phyloP scores from a whole-genome alignment of 805 yeast species.

The Pichia eremophila region DNA sequence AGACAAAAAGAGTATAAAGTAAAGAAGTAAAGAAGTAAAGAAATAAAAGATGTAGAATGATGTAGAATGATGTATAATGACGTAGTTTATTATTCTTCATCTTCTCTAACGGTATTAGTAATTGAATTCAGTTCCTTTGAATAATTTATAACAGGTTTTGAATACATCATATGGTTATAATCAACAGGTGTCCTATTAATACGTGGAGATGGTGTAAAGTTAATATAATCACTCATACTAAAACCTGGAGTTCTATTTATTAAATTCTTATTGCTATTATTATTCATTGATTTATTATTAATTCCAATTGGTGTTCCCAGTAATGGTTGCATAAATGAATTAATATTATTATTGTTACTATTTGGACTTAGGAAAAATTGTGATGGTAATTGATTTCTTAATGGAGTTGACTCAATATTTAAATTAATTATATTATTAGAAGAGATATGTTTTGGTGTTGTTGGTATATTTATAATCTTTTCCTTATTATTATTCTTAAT shows the following conservation, averaged over 20 bases:
- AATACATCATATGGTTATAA: slow-evolving; percentile 3
- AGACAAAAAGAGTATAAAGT: no score
- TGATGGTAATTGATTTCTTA: slow-evolving; percentile 14
- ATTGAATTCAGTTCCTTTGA: slow-evolving; percentile 18
- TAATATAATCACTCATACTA: slow-evolving; percentile 76
- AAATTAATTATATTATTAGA: slow-evolving; percentile 7
- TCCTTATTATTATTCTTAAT: neutral
- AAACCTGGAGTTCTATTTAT: slow-evolving; percentile 52
- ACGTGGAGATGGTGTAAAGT: slow-evolving; percentile 67
- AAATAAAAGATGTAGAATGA: neutral
- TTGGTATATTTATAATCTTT: slow-evolving; percentile 14
- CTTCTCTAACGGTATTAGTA: slow-evolving; percentile 2
- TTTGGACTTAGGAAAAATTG: slow-evolving; percentile 12
- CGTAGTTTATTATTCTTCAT: slow-evolving; percentile 3
- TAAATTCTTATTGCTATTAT: neutral
- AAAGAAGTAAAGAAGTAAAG: neutral
- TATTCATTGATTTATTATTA: neutral
- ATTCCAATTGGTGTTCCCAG: slow-evolving; percentile 13
- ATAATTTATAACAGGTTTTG: neutral
- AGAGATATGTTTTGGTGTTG: slow-evolving; percentile 20
- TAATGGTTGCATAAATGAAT: slow-evolving; percentile 6
- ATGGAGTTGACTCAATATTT: slow-evolving; percentile 21
- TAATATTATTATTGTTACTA: neutral
- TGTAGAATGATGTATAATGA: neutral
- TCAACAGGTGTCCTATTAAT: slow-evolving; percentile 29